A percentile compares a stretch with the other conserved stretches of the same genome.
Conservation (phyloP, 2,329 filamentous ascomycete species). For the Penicillium sp. region DNA sequence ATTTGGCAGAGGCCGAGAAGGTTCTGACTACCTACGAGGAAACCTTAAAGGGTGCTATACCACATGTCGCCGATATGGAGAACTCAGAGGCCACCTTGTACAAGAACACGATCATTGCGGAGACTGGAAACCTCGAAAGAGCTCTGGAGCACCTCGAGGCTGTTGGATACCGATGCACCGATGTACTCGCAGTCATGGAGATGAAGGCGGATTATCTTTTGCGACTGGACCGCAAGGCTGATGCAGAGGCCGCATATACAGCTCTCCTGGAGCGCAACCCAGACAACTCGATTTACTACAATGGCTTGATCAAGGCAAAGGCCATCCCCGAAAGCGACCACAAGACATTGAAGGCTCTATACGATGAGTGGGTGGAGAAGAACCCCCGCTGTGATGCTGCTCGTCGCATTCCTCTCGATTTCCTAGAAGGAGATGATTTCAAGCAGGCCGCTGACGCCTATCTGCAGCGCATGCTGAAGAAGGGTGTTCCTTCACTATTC, state of each 20-base stretch:
- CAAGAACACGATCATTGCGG: constrained; percentile 92
- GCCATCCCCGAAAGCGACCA: constrained; percentile 62
- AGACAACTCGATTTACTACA: constrained; percentile 84
- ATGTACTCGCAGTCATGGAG: constrained; percentile 83
- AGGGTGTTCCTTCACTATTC: constrained; percentile 93
- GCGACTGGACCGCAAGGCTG: constrained; percentile 71
- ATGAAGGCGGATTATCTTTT: constrained; percentile 80
- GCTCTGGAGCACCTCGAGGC: constrained; percentile 84
- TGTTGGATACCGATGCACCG: constrained; percentile 73
- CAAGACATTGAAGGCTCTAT: constrained; percentile 69
- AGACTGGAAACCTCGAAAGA: constrained; percentile 76
- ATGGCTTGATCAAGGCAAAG: constrained; percentile 69
- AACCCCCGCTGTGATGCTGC: constrained; percentile 81
- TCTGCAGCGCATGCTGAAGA: constrained; percentile 79
- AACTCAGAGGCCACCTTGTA: constrained; percentile 93
- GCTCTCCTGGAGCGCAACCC: constrained; percentile 81
- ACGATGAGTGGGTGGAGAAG: constrained; percentile 77
- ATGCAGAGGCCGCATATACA: constrained; percentile 79
- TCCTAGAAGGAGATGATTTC: constrained; percentile 81
- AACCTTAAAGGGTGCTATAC: constrained; percentile 77
- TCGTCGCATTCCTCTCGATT: constrained; percentile 82
- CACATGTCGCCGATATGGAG: constrained; percentile 77
- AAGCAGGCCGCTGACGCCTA: constrained; percentile 74
- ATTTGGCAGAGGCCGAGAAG: constrained; percentile 82
- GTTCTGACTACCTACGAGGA: constrained; percentile 90